These are phyloP conservation scores for Diaporthe humulicola DNA, from an alignment of 2,329 filamentous ascomycete species.

Conservation along the genomic window DNA sequence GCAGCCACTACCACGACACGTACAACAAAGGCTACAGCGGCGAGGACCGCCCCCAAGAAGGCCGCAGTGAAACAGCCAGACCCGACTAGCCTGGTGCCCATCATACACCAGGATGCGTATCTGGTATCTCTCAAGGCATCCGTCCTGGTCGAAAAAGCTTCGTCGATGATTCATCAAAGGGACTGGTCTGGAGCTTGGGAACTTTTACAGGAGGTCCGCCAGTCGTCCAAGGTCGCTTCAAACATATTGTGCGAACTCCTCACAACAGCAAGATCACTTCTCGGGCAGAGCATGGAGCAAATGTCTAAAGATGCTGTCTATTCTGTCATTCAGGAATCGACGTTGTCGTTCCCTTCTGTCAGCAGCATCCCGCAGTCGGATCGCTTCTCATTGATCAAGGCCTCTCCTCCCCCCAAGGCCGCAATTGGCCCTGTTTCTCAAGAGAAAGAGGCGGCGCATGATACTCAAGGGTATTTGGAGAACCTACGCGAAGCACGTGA, in stretches of 20 bases:
- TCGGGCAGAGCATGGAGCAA: constrained; percentile 77
- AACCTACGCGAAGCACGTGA: constrained; percentile 76
- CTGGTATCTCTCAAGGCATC: constrained; percentile 54
- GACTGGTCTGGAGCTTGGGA: constrained; percentile 62
- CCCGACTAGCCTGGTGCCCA: constrained; percentile 43
- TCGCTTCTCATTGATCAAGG: constrained; percentile 51
- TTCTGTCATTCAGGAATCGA: constrained; percentile 92
- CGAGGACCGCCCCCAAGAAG: constrained; percentile 41
- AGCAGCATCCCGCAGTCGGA: constrained; percentile 53
- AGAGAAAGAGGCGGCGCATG: constrained; percentile 41
- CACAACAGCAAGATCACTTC: constrained; percentile 75
- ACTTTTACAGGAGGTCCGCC: constrained; percentile 37
- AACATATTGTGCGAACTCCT: constrained; percentile 62
- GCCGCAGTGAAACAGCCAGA: constrained; percentile 32
- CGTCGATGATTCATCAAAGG: constrained; percentile 61
- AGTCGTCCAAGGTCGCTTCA: constrained; percentile 42
- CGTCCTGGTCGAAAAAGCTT: constrained; percentile 58
- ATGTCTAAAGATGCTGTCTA: constrained; percentile 87
- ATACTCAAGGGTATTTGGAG: constrained; percentile 64
- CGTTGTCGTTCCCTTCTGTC: constrained; percentile 85
- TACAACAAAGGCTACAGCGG: constrained; percentile 44
- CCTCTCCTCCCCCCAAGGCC: constrained; percentile 51
- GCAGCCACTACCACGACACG: constrained; percentile 44
- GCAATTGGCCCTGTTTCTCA: neutral
- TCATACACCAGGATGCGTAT: constrained; percentile 48